A percentile compares a stretch with the other conserved stretches of the same genome.
These are phyloP conservation scores for Saraca asoca DNA, from an alignment of 331 rosid species.

Conservation along the genomic window DNA sequence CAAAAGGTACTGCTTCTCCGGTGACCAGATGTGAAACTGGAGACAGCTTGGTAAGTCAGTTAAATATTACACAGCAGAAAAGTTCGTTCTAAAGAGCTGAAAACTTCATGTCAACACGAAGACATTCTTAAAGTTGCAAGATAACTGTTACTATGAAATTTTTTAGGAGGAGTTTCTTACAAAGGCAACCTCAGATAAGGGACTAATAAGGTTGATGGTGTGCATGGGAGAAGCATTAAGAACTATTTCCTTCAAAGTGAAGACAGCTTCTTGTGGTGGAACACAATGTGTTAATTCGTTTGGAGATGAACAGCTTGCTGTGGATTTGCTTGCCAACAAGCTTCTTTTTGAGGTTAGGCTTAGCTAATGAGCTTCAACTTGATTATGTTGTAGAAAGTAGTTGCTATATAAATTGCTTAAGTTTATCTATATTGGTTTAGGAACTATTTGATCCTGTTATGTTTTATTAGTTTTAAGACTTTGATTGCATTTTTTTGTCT, in stretches of 20 bases:
- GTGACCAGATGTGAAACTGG: conserved; percentile 80
- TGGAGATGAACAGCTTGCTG: conserved; percentile 98
- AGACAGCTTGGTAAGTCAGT: conserved; percentile 74
- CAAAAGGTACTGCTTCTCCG: conserved; percentile 44
- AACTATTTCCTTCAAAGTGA: no score
- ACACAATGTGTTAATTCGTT: conserved; percentile 95
- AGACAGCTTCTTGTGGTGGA: conserved; percentile 96
- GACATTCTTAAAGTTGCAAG: no score
- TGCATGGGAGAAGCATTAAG: no score
- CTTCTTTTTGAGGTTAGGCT: conserved; percentile 82
- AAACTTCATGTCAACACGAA: neutral
- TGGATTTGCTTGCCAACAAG: conserved; percentile 84
- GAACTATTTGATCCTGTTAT: no score
- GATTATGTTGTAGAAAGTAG: neutral
- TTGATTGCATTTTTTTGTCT: no score
- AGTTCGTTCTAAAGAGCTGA: neutral
- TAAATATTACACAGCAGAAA: neutral
- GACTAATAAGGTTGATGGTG: no score
- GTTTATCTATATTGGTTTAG: neutral
- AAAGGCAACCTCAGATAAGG: no score
- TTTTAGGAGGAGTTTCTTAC: no score
- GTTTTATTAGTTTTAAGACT: no score
- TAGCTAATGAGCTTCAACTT: conserved; percentile 12
- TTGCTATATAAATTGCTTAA: neutral
- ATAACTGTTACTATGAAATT: no score